Percentiles rank a stretch among this genome's conserved stretches.
Evolutionary conservation across 148 eudicot genomes (phyloP).

Genomic region (Spergularia marina): DNA sequence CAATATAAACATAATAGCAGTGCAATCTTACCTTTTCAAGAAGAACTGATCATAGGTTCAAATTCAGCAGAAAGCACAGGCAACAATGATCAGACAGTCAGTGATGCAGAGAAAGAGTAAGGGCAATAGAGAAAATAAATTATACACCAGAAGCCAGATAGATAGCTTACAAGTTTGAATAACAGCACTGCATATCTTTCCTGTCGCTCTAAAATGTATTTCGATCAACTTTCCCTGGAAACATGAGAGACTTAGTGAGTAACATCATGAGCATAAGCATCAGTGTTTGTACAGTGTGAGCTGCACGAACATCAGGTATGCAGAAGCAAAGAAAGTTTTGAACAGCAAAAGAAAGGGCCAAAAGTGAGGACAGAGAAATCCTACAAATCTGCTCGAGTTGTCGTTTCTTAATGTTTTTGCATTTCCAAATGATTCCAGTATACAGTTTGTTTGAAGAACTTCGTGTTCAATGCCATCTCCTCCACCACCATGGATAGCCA

Average conservation of each 20-base stretch:
- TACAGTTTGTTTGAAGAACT: slow-evolving; percentile 70
- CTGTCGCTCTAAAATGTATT: slow-evolving; percentile 69
- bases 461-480: slow-evolving; percentile 61
- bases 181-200: slow-evolving; percentile 83
- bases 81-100: slow-evolving; percentile 24
- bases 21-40: slow-evolving; percentile 74
- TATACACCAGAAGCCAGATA: neutral
- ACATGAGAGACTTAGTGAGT: slow-evolving; percentile 8
- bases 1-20: slow-evolving; percentile 1
- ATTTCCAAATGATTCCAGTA: slow-evolving; percentile 94
- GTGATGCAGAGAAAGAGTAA: neutral
- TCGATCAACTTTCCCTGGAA: slow-evolving; percentile 92
- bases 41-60: slow-evolving; percentile 48
- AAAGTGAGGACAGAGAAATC: slow-evolving; percentile 21
- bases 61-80: slow-evolving; percentile 20
- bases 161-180: slow-evolving; percentile 81
- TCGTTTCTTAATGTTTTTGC: slow-evolving; percentile 88
- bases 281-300: too few relatives aligned
- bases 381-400: slow-evolving; percentile 94
- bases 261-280: neutral
- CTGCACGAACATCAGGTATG: neutral
- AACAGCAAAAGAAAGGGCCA: neutral
- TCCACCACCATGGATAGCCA: slow-evolving; percentile 81
- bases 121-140: neutral
- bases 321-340: neutral